Conservation (phyloP, 345 rosid genomes). For the Litchi chinensis region DNA sequence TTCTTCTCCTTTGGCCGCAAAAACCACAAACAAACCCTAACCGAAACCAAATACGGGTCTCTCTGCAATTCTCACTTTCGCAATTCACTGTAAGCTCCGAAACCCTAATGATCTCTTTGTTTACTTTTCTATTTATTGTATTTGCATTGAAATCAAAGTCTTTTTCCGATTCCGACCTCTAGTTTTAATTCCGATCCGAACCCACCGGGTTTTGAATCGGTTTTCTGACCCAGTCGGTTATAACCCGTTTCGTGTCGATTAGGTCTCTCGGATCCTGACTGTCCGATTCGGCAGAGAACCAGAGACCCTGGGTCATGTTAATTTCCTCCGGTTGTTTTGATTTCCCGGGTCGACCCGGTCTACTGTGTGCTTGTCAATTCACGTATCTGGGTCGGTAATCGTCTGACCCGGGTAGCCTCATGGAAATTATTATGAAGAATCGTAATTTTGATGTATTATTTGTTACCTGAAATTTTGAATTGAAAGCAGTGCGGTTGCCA, state of each 20-base stretch:
- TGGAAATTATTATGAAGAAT: neutral
- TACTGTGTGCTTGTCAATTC: neutral
- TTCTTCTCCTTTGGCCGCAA: neutral
- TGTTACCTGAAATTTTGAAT: neutral
- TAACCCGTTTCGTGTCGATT: conserved; percentile 9
- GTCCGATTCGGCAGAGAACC: neutral
- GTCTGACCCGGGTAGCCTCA: neutral
- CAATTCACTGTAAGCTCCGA: conserved; percentile 17
- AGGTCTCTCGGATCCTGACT: conserved; percentile 14
- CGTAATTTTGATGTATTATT: neutral
- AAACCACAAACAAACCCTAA: conserved; percentile 21
- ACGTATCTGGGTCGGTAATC: neutral
- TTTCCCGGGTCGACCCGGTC: conserved; percentile 18
- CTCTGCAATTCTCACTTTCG: conserved; percentile 9
- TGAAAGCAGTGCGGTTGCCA: neutral
- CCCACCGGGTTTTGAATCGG: conserved; percentile 27
- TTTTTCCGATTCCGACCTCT: neutral
- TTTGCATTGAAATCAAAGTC: neutral
- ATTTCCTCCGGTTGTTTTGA: neutral
- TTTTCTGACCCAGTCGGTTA: conserved; percentile 21
- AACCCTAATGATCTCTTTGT: conserved; percentile 1
- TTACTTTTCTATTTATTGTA: neutral
- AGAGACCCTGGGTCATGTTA: neutral
- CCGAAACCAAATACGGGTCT: conserved; percentile 17
- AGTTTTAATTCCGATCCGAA: conserved; percentile 18